phyloP scores from a whole-genome alignment of 176 grass and related monocot species.

The Cymbopogon citratus region DNA sequence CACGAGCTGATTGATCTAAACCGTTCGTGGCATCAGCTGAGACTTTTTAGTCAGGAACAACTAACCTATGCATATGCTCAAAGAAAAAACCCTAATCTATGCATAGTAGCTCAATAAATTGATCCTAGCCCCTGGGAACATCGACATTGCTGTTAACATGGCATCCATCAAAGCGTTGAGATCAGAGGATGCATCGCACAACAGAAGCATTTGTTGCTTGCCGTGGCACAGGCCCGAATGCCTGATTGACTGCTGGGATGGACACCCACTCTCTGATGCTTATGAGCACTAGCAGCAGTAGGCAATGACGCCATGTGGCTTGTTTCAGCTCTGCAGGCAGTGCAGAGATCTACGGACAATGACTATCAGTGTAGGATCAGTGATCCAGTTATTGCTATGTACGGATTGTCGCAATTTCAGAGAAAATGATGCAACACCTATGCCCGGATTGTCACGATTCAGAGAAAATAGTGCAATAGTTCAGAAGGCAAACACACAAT shows the following conservation, averaged over 20 bases:
- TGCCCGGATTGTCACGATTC: neutral
- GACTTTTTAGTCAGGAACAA: neutral
- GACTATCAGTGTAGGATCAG: neutral
- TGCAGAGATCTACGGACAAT: neutral
- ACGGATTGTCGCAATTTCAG: neutral
- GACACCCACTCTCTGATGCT: neutral
- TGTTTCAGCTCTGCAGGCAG: neutral
- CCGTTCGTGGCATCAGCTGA: neutral
- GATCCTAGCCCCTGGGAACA: too few relatives aligned
- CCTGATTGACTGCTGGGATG: neutral
- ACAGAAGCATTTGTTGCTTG: neutral
- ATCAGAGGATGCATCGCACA: neutral
- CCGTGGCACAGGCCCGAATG: neutral
- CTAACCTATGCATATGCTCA: neutral
- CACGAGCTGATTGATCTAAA: too few relatives aligned
- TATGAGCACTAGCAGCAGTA: neutral
- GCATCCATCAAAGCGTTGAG: neutral
- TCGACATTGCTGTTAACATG: too few relatives aligned
- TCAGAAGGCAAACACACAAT: conserved; percentile 14
- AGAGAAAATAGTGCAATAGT: conserved; percentile 4
- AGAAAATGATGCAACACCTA: neutral
- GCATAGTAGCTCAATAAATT: neutral
- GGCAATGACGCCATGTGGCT: conserved; percentile 23
- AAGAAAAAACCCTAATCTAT: too few relatives aligned
- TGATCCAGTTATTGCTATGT: conserved; percentile 12